A percentile compares a stretch with the other conserved stretches of the same genome.
These are phyloP conservation scores for Penicillium manginii DNA, from an alignment of 495 filamentous ascomycete genomes.

Conservation along the genomic window DNA sequence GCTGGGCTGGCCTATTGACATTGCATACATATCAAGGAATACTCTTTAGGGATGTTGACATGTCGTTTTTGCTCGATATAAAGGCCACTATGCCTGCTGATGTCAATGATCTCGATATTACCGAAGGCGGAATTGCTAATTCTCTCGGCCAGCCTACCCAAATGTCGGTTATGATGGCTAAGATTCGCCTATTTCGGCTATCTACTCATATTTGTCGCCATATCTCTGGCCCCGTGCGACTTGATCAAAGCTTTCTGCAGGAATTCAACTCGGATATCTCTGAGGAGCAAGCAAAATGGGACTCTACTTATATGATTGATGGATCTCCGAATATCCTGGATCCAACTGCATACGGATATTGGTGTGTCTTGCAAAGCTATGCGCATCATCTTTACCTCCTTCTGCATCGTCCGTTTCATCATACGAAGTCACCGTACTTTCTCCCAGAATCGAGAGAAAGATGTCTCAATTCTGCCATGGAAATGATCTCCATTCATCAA, in stretches of 20 bases:
- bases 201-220: constrained; percentile 22
- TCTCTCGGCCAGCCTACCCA: constrained; percentile 22
- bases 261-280: constrained; percentile 16
- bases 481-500: constrained; percentile 18
- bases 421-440: constrained; percentile 9
- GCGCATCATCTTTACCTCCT: constrained; percentile 31
- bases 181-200: constrained; percentile 23
- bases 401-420: constrained; percentile 22
- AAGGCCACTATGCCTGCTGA: constrained; percentile 16
- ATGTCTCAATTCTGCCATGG: constrained; percentile 16
- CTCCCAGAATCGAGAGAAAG: constrained; percentile 13
- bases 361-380: constrained; percentile 27
- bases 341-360: constrained; percentile 19
- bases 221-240: constrained; percentile 10
- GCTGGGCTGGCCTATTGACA: constrained; percentile 26
- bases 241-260: constrained; percentile 1
- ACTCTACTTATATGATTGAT: constrained; percentile 18
- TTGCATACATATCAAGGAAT: constrained; percentile 29
- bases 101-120: constrained; percentile 27
- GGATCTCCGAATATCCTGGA: constrained; percentile 23
- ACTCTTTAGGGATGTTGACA: constrained; percentile 23
- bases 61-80: constrained; percentile 20
- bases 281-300: constrained; percentile 24
- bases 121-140: constrained; percentile 5
- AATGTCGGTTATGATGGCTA: constrained; percentile 27